Evolutionary conservation across 768 basidiomycete genomes (phyloP), one percentile per base, ranked within the genome.

Genomic region (Cystobasidium onofrii): DNA sequence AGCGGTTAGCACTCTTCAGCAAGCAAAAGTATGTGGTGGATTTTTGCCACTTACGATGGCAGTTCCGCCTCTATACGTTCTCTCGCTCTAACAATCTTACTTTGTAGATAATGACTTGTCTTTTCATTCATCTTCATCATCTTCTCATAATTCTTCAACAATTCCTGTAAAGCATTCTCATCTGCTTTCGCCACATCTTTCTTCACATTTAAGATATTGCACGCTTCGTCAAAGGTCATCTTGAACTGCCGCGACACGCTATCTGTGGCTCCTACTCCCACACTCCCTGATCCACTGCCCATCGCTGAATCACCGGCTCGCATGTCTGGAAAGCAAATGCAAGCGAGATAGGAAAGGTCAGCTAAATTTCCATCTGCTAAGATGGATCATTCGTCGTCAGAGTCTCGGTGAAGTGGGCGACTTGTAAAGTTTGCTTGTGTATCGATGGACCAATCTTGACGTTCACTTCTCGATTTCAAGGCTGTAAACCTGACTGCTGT

Each of bases 171-270:
- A 33, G 69, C 52, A 54, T 29, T 31, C 6, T 60, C 55, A n/a
- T 55, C 34, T 12, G 60, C 75, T 64, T 43, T 50, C 29, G 25
- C 60, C 41, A 60, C 25, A 52, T 55, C 75, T 33, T 71, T 72
- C 73, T 76, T 72, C 41, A 86, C 83, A 81, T 99, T 97, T 75
- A 99, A 83, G 79, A 99, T 92, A 73, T 96, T 83, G 78, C 88
- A 89, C 23, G 95, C 96, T 83, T 99, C 96, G 77, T 97, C 94
- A 77, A 95, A 78, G 7, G 92, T 92, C 93, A 99, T 94, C 64
- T 89, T 87, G 78, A 92, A 88, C 76, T 90, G 87, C 76, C 89
- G 86, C 65, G 91, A 92, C 44, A 96, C 83, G 78, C 86, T 87
- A 84, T 93, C 91, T 13, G 89, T 90, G n/a, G 85, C 85, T 17